A percentile compares a stretch with the other conserved stretches of the same genome.
Conservation (phyloP, 2,329 filamentous ascomycete species). For the Thielaviopsis ethacetica region DNA sequence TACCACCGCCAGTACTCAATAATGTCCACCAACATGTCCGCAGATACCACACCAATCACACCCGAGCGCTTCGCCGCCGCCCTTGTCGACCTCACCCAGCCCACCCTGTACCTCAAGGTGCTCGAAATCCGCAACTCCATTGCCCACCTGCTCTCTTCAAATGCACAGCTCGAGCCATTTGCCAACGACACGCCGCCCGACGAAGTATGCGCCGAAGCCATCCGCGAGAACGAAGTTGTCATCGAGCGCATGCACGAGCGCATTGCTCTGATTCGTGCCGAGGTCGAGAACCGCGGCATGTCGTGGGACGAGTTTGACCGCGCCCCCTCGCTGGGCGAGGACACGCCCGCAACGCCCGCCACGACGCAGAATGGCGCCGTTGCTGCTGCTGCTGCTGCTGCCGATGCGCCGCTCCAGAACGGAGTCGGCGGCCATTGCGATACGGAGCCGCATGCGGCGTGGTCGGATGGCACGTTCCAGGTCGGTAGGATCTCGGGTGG, state of each 20-base stretch:
- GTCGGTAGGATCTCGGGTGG: conserved; percentile 39
- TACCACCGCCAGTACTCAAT: not conserved
- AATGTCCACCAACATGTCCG: conserved; percentile 34
- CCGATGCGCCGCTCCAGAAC: conserved; percentile 10
- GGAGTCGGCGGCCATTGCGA: not conserved
- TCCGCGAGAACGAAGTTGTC: conserved; percentile 53
- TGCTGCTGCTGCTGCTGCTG: conserved; percentile 12
- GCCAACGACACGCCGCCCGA: conserved; percentile 38
- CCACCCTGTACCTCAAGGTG: conserved; percentile 55
- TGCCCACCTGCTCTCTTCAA: conserved; percentile 56
- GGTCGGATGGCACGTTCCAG: conserved; percentile 48
- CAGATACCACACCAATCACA: conserved; percentile 43
- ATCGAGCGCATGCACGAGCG: conserved; percentile 52
- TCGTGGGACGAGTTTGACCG: conserved; percentile 41
- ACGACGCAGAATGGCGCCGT: conserved; percentile 1
- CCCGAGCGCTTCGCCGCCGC: conserved; percentile 49
- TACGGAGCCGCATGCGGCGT: conserved; percentile 25
- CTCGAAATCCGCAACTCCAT: conserved; percentile 63
- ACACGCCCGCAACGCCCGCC: not conserved
- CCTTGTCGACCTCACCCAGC: conserved; percentile 47
- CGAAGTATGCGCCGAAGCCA: conserved; percentile 56
- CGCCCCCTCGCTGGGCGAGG: conserved; percentile 18
- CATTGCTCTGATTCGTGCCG: conserved; percentile 43
- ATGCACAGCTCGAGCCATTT: conserved; percentile 54
- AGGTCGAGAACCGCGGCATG: conserved; percentile 43